Conservation (phyloP, 192 early-diverging fungal genomes). For the Obelidium mucronatum region DNA sequence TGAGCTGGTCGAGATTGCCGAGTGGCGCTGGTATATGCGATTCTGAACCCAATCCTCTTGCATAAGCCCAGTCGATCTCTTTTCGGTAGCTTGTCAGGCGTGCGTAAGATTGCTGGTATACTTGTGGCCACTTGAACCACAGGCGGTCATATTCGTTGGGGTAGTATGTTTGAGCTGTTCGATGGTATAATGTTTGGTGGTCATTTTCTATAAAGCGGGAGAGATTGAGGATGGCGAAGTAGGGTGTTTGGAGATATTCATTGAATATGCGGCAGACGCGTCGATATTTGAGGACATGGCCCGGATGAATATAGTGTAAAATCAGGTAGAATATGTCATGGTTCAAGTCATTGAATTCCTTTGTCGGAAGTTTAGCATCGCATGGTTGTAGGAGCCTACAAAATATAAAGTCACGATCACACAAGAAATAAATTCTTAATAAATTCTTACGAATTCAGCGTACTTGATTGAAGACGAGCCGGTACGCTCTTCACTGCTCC, state of each 20-base stretch:
- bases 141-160: slow-evolving; percentile 8
- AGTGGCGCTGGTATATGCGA: background rate
- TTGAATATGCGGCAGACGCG: slow-evolving; percentile 6
- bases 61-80: background rate
- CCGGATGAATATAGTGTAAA: background rate
- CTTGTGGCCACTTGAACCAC: background rate
- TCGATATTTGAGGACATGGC: background rate
- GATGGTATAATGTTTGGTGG: background rate
- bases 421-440: too few relatives aligned
- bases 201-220: background rate
- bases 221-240: slow-evolving; percentile 1
- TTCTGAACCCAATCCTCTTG: background rate
- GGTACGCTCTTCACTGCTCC: too few relatives aligned
- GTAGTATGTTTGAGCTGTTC: background rate
- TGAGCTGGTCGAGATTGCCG: background rate
- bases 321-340: background rate
- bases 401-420: too few relatives aligned
- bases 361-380: too few relatives aligned
- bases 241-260: background rate
- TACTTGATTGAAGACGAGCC: too few relatives aligned
- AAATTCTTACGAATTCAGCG: too few relatives aligned
- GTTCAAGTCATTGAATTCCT: too few relatives aligned
- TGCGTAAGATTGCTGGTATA: background rate
- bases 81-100: background rate
- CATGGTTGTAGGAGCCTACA: too few relatives aligned